These are phyloP conservation scores for Gossypium armourianum DNA, from an alignment of 441 rosid species.

Conservation along the genomic window DNA sequence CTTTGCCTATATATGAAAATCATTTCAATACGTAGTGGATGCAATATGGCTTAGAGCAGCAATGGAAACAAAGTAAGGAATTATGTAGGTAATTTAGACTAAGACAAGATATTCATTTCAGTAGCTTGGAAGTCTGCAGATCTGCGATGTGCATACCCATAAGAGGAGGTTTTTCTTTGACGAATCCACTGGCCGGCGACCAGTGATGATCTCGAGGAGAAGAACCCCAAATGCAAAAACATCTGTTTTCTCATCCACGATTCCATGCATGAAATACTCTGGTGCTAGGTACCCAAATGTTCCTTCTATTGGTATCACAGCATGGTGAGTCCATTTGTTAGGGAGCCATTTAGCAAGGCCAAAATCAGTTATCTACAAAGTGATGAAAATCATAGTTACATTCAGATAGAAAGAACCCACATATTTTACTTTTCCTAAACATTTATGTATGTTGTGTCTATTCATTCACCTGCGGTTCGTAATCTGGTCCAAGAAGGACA, in stretches of 20 bases:
- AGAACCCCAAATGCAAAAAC: constrained; percentile 82
- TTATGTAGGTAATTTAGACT: neutral
- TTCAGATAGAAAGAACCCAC: neutral
- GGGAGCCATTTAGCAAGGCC: constrained; percentile 94
- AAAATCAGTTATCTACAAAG: constrained; percentile 63
- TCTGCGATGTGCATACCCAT: constrained; percentile 43
- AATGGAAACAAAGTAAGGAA: too few relatives aligned
- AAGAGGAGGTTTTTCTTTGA: constrained; percentile 61
- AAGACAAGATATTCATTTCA: neutral
- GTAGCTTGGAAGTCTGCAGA: neutral
- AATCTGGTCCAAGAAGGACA: constrained; percentile 77
- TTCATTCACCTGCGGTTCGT: constrained; percentile 60
- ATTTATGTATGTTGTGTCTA: constrained; percentile 1
- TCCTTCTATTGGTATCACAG: constrained; percentile 77
- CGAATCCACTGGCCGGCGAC: constrained; percentile 65
- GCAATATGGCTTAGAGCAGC: neutral
- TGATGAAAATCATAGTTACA: neutral
- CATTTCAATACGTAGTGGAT: neutral
- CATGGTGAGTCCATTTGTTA: constrained; percentile 84
- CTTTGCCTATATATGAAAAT: constrained; percentile 44
- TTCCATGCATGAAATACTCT: constrained; percentile 87
- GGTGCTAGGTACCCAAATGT: constrained; percentile 91
- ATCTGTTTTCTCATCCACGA: constrained; percentile 64
- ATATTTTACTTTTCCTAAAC: neutral
- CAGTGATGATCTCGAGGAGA: constrained; percentile 70